Conservation (phyloP, 345 rosid species). For the Sonneratia caseolaris region DNA sequence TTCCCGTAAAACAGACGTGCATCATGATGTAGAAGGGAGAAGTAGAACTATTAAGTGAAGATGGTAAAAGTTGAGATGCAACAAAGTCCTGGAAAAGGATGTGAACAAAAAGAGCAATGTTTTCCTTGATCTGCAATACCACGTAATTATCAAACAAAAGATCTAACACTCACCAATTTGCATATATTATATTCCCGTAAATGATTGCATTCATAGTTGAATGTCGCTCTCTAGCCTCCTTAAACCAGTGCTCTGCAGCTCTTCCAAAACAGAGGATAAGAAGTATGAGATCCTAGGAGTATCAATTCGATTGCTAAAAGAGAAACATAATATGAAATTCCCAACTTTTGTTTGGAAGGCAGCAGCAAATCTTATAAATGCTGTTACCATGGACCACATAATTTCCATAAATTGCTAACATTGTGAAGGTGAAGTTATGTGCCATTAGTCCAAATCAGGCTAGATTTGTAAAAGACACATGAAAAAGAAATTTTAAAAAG, state of each 20-base stretch:
- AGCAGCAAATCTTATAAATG: background rate
- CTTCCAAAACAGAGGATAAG: slow-evolving; percentile 47
- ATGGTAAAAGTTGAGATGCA: background rate
- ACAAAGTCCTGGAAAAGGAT: background rate
- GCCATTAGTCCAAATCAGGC: background rate
- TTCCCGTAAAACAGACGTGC: background rate
- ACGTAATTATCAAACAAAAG: background rate
- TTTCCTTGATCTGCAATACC: background rate
- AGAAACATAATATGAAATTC: background rate
- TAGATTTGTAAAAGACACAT: background rate
- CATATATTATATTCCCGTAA: slow-evolving; percentile 84
- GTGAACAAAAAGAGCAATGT: background rate
- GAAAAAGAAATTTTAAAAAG: background rate
- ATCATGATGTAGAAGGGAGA: background rate
- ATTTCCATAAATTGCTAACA: slow-evolving; percentile 3
- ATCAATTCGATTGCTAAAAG: background rate
- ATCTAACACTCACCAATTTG: slow-evolving; percentile 52
- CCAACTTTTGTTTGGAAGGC: background rate
- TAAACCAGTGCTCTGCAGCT: slow-evolving; percentile 94
- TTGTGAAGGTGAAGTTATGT: background rate
- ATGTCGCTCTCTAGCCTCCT: slow-evolving; percentile 64
- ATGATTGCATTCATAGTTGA: slow-evolving; percentile 62
- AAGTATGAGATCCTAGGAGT: slow-evolving; percentile 23
- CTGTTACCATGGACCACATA: background rate
- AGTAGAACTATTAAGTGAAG: background rate